These are phyloP conservation scores for Aspergillus campestris DNA, from an alignment of 495 filamentous ascomycete species.

Conservation along the genomic window DNA sequence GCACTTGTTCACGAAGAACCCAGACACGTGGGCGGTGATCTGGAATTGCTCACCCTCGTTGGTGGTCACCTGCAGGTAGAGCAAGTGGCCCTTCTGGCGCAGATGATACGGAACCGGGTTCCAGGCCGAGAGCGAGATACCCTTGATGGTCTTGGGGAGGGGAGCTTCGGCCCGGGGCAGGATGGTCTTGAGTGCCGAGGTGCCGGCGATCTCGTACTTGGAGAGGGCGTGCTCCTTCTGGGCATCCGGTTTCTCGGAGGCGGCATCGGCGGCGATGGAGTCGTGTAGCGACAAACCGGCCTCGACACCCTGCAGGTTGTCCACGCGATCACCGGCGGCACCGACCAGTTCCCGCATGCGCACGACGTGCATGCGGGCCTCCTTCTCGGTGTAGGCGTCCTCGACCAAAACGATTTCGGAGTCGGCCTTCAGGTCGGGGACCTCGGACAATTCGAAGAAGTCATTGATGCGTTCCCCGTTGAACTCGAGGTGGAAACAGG, in stretches of 20 bases:
- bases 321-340: slow-evolving; percentile 78
- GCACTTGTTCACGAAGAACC: slow-evolving; percentile 94
- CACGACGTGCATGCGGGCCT: slow-evolving; percentile 89
- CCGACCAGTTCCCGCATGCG: slow-evolving; percentile 88
- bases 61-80: slow-evolving; percentile 82
- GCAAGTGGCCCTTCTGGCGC: slow-evolving; percentile 82
- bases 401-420: slow-evolving; percentile 77
- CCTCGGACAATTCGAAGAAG: slow-evolving; percentile 87
- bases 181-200: slow-evolving; percentile 58
- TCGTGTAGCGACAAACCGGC: slow-evolving; percentile 88
- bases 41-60: slow-evolving; percentile 90
- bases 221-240: slow-evolving; percentile 50
- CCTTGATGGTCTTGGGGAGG: slow-evolving; percentile 80
- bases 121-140: slow-evolving; percentile 83
- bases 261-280: slow-evolving; percentile 46
- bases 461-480: slow-evolving; percentile 84
- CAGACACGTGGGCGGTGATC: slow-evolving; percentile 85
- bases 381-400: slow-evolving; percentile 98
- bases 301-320: slow-evolving; percentile 77
- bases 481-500: slow-evolving; percentile 96
- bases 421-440: slow-evolving; percentile 63
- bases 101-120: slow-evolving; percentile 91
- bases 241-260: slow-evolving; percentile 26
- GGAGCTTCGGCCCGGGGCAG: slow-evolving; percentile 55
- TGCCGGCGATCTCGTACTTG: slow-evolving; percentile 67